These are phyloP conservation scores for Chaetomium sp. DNA, from an alignment of 2,329 filamentous ascomycete species.

Conservation along the genomic window DNA sequence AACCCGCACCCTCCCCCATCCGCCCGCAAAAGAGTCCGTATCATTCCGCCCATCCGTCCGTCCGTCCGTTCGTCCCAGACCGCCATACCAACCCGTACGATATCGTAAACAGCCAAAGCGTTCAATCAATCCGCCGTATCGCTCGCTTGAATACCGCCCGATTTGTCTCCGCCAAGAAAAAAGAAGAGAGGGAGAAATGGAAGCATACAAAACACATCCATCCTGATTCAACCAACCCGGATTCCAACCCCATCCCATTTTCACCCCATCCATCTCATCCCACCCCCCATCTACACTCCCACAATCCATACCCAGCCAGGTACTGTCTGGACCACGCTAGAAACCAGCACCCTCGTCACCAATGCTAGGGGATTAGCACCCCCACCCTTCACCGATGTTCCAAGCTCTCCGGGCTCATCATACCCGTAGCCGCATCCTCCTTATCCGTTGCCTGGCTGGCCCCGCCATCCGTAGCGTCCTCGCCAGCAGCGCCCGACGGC, in stretches of 20 bases:
- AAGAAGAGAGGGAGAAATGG: not conserved
- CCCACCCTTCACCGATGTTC: slow-evolving; percentile 42
- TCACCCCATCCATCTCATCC: not conserved
- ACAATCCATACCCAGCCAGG: no score
- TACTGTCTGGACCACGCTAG: no score
- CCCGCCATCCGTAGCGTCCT: slow-evolving; percentile 57
- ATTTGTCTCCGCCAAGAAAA: not conserved
- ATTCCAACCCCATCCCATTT: not conserved
- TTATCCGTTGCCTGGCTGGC: slow-evolving; percentile 65
- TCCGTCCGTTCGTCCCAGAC: not conserved
- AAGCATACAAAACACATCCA: not conserved
- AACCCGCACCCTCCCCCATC: not conserved
- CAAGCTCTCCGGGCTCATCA: slow-evolving; percentile 85
- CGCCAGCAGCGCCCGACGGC: not conserved
- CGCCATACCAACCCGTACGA: not conserved
- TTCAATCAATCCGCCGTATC: not conserved
- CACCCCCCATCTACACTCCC: not conserved
- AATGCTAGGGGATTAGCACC: no score
- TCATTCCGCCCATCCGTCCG: not conserved
- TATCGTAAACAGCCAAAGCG: not conserved
- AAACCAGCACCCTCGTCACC: no score
- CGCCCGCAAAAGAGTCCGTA: not conserved
- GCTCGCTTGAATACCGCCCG: no score
- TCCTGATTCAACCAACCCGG: not conserved
- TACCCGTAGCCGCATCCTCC: slow-evolving; percentile 60